A percentile compares a stretch with the other conserved stretches of the same genome.
Evolutionary conservation across 345 rosid species (phyloP).

Genomic region (rapeseed (Brassica napus)): Da-Ae NC_063445.1:513501-514000

Average conservation of each 20-base stretch:
- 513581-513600: slow-evolving; percentile 73
- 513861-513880: neutral
- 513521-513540: slow-evolving; percentile 53
- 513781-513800: too few relatives aligned
- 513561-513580: slow-evolving; percentile 64
- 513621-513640: slow-evolving; percentile 84
- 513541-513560: slow-evolving; percentile 87
- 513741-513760: slow-evolving; percentile 62
- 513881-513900: too few relatives aligned
- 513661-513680: slow-evolving; percentile 57
- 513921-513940: neutral
- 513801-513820: slow-evolving; percentile 22
- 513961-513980: slow-evolving; percentile 19
- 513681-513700: slow-evolving; percentile 62
- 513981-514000: neutral
- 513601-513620: slow-evolving; percentile 74
- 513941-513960: slow-evolving; percentile 17
- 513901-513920: too few relatives aligned
- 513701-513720: slow-evolving; percentile 78
- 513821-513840: slow-evolving; percentile 14
- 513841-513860: neutral
- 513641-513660: slow-evolving; percentile 72
- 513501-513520: slow-evolving; percentile 65
- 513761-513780: slow-evolving; percentile 93
- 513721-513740: slow-evolving; percentile 96